phyloP scores from a whole-genome alignment of 2,329 filamentous ascomycete genomes.

The Zymoseptoria crescenta region DNA sequence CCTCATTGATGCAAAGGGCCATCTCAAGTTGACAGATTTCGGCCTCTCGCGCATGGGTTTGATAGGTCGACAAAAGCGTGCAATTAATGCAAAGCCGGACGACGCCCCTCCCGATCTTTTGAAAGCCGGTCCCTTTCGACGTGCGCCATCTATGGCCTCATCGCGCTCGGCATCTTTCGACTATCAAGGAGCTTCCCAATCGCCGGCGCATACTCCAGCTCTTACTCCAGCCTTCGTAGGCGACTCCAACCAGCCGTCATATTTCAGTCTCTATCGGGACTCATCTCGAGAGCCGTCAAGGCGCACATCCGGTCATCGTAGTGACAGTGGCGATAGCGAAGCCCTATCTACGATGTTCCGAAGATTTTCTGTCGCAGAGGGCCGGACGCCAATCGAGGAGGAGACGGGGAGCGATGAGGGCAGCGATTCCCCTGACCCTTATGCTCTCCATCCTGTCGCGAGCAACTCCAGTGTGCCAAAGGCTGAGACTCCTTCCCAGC shows the following conservation, averaged over 20 bases:
- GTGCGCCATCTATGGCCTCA: constrained; percentile 75
- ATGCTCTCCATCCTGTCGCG: constrained; percentile 53
- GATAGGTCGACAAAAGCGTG: constrained; percentile 90
- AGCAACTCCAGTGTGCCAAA: constrained; percentile 39
- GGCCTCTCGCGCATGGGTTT: constrained; percentile 95
- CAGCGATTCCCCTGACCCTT: constrained; percentile 65
- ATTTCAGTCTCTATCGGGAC: constrained; percentile 71
- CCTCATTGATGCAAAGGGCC: constrained; percentile 91
- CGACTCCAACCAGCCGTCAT: constrained; percentile 75
- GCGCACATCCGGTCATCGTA: constrained; percentile 72
- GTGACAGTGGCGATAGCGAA: constrained; percentile 88
- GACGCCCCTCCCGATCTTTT: constrained; percentile 89
- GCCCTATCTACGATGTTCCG: constrained; percentile 72
- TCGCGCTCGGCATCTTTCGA: constrained; percentile 93
- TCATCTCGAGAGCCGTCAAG: constrained; percentile 50
- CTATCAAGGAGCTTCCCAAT: constrained; percentile 63
- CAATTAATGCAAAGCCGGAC: constrained; percentile 65
- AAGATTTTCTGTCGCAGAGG: constrained; percentile 52
- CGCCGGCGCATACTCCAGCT: constrained; percentile 75
- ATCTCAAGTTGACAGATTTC: constrained; percentile 95
- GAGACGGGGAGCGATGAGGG: constrained; percentile 62
- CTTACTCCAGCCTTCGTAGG: constrained; percentile 69
- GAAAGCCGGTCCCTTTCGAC: constrained; percentile 83
- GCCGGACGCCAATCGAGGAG: constrained; percentile 64
- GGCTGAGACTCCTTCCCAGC: constrained; percentile 51